Conservation (phyloP, 2,329 filamentous ascomycete species). For the Fusarium nurragi region DNA sequence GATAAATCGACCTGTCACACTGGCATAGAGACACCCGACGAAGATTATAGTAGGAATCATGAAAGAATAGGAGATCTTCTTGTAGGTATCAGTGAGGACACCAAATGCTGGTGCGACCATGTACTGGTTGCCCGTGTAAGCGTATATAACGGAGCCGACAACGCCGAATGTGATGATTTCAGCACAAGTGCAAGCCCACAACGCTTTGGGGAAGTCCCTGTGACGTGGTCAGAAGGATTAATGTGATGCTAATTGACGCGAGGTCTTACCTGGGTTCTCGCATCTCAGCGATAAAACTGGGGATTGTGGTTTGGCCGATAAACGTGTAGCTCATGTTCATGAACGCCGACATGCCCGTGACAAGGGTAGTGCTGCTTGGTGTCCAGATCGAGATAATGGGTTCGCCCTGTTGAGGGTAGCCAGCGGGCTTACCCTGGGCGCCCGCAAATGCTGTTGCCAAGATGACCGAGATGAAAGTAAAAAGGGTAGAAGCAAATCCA, state of each 20-base stretch:
- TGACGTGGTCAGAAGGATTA: not conserved
- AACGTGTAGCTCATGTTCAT: constrained; percentile 96
- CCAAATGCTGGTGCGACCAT: constrained; percentile 89
- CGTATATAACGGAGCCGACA: constrained; percentile 83
- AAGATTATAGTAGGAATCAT: constrained; percentile 96
- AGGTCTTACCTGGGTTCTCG: constrained; percentile 62
- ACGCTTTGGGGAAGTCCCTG: constrained; percentile 88
- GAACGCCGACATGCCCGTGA: constrained; percentile 84
- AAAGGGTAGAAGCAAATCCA: constrained; percentile 80
- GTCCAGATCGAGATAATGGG: constrained; percentile 75
- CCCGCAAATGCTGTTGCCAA: constrained; percentile 85
- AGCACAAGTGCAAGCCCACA: constrained; percentile 88
- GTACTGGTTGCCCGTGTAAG: constrained; percentile 87
- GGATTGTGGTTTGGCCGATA: constrained; percentile 92
- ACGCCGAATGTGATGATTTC: constrained; percentile 86
- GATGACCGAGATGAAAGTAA: constrained; percentile 88
- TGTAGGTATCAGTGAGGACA: constrained; percentile 78
- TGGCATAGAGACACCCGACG: constrained; percentile 88
- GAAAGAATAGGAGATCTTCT: constrained; percentile 90
- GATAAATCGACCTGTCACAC: constrained; percentile 86
- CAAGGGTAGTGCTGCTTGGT: constrained; percentile 76
- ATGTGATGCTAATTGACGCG: fast-evolving
- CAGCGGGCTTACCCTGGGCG: constrained; percentile 76
- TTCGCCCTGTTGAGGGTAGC: constrained; percentile 67
- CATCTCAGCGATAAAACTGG: constrained; percentile 97